A percentile compares a stretch with the other conserved stretches of the same genome.
Conservation (phyloP, 345 rosid genomes). For the Citrus glauca region DNA sequence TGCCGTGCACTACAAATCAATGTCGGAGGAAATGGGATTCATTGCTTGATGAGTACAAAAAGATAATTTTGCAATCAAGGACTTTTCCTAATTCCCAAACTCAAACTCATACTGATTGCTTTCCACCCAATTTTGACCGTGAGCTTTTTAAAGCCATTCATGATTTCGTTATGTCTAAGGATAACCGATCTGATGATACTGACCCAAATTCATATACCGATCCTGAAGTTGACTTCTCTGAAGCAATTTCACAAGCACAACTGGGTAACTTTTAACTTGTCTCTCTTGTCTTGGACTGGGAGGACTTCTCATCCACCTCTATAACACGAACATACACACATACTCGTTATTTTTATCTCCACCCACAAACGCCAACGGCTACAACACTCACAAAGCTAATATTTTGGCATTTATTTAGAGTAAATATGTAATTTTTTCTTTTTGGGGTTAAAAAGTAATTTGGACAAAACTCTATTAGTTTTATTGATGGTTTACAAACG, state of each 20-base stretch:
- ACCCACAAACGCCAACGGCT: too few species aligned
- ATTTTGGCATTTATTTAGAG: too few species aligned
- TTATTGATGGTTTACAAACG: too few species aligned
- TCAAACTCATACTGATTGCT: constrained; percentile 14
- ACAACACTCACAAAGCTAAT: too few species aligned
- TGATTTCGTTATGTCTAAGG: constrained; percentile 37
- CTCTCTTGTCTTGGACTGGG: too few species aligned
- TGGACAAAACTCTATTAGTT: too few species aligned
- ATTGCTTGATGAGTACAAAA: constrained; percentile 41
- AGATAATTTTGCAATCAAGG: constrained; percentile 31
- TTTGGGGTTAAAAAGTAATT: too few species aligned
- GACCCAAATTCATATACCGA: constrained; percentile 62
- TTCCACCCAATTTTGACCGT: constrained; percentile 38
- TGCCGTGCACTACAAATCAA: constrained; percentile 45
- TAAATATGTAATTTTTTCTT: too few species aligned
- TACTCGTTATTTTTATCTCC: too few species aligned
- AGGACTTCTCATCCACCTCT: neutral
- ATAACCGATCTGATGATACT: constrained; percentile 43
- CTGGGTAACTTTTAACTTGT: constrained; percentile 22
- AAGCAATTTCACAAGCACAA: constrained; percentile 30
- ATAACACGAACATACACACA: too few species aligned
- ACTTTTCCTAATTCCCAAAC: constrained; percentile 30
- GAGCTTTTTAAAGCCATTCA: constrained; percentile 47
- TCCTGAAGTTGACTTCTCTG: constrained; percentile 38
- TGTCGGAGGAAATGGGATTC: constrained; percentile 70